A percentile compares a stretch with the other conserved stretches of the same genome.
phyloP scores from a whole-genome alignment of 768 basidiomycete species.

The Kwoniella sp. region DNA sequence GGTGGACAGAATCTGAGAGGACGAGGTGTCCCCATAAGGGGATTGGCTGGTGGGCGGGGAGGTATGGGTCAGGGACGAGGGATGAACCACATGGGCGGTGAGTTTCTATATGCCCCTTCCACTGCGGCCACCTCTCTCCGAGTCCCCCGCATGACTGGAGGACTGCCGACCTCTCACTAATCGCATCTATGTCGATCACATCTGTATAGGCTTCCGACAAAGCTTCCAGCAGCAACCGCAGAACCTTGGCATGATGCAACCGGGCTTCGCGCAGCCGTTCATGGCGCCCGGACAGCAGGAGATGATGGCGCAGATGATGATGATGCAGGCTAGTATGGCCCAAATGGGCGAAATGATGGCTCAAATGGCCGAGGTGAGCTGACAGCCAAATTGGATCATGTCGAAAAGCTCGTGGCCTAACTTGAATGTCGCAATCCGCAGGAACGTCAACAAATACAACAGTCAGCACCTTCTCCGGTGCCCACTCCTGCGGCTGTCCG shows the following conservation, averaged over 20 bases:
- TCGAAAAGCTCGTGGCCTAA: too few species aligned
- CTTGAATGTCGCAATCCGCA: constrained; percentile 9
- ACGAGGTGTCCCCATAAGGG: constrained; percentile 25
- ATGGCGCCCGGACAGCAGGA: constrained; percentile 59
- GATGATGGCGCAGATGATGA: constrained; percentile 86
- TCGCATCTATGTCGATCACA: not conserved
- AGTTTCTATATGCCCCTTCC: too few species aligned
- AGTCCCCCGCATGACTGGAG: too few species aligned
- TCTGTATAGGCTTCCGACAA: constrained; percentile 33
- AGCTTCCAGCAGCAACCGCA: constrained; percentile 30
- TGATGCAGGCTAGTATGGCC: constrained; percentile 80
- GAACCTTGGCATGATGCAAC: constrained; percentile 27
- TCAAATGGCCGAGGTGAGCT: constrained; percentile 39
- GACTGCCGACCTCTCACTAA: too few species aligned
- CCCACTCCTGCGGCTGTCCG: constrained; percentile 15
- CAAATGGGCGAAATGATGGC: constrained; percentile 55
- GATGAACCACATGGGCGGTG: constrained; percentile 24
- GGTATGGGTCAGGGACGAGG: constrained; percentile 11
- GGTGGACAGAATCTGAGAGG: constrained; percentile 11
- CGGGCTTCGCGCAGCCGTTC: constrained; percentile 35
- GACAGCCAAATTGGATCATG: not conserved
- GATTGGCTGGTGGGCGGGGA: constrained; percentile 17
- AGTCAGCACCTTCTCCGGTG: constrained; percentile 29
- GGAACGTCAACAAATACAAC: constrained; percentile 24
- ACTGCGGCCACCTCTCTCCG: too few species aligned